Base-by-base conservation (phyloP, 352 stramenopile genomes). In the Globisporangium nagaii region DNA sequence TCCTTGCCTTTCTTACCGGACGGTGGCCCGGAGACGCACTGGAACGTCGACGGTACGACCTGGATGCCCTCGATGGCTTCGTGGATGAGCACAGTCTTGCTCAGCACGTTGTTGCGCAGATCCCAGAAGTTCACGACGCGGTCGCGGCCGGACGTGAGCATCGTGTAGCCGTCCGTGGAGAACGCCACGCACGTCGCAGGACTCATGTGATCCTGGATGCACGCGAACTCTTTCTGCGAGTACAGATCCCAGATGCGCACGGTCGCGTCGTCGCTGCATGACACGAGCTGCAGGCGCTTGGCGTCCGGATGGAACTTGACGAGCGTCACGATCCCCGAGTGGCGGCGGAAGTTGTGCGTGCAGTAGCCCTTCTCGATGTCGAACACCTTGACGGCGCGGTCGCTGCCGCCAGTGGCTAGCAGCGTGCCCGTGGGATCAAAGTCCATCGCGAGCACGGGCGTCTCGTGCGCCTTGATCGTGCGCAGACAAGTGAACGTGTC, bases 351-450 rank as follows among this genome's bases (percentile, higher is more conserved):
- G 71, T 92, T 97, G 77, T 98, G 93, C 51, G 93, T 98, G 68
- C 86, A 96, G 66, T 87, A 97, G 27, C 88, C 91, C 64, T 94
- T 89, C 54, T 95, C 79, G 25, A 98, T 77, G 67, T 97, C 90
- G 53, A 95, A 98, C 24, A 98, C 91, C 57, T 98, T 97, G 37
- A 98, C 95, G 1, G 83, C 88, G 44, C 95, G 93, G 71, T 99
- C 97, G 28, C 96, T 95, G 22, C 94, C 96, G 60, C 94, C 96
- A 1, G 96, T 99, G 8, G 95, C 95, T 9, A 99, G 70, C 57
- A 99, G 68, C 47, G 87, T 97, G 36, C 88, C 89, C 22, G 89
- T 88, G 19, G 83, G 84, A 68, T 97, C 90, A 57, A 96, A 95
- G 27, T 75, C 81, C 79, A 97, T 93, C 46, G 70, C 72, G 44